Evolutionary conservation across 306 rosid species (phyloP), one percentile per base, ranked within the genome.

Genomic region (Glycyrrhiza uralensis): DNA sequence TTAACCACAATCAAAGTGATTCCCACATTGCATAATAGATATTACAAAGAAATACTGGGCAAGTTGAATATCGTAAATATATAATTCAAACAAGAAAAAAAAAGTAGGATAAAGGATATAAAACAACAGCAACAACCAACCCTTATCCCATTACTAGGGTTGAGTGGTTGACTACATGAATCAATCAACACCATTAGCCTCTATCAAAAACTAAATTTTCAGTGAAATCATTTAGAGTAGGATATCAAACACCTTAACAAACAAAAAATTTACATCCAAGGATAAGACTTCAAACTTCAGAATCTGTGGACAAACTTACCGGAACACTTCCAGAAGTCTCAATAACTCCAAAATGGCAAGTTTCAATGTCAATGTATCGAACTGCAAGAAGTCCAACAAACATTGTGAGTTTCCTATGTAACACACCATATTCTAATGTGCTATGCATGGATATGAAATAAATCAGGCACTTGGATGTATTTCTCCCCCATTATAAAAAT

Each of bases 271-370:
- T 70, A 64, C 60, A 66, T 17, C 14, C 42, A 33, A 70, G 59
- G 49, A 19, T 58, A 71, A 51, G 75, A 70, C 32, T 72, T 57
- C 38, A 60, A 62, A 75, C 58, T 66, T 62, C 20, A 70, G 22
- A 63, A 68, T 13, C 18, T 69, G 64, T 33, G 32, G 59, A 42
- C 36, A 83, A 42, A 68, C 72, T 82, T 88, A 95, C 99, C 72
- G 99, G 99, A 81, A 82, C 88, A 76, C 81, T 82, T 82, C 99
- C 99, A 56, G 90, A 87, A 39, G 97, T 88, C 84, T 82, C 84
- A 42, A 89, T 36, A 68, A 85, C 81, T 63, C 96, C 94, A 82
- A 84, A 85, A 64, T 79, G 62, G 50, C 71, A 75, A 15, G 93
- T 85, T 78, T 89, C 85, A 45, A 88, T 78, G 79, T 95, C 90